Conservation (phyloP, 768 basidiomycete species). For the Macrolepiota dolichaula region DNA sequence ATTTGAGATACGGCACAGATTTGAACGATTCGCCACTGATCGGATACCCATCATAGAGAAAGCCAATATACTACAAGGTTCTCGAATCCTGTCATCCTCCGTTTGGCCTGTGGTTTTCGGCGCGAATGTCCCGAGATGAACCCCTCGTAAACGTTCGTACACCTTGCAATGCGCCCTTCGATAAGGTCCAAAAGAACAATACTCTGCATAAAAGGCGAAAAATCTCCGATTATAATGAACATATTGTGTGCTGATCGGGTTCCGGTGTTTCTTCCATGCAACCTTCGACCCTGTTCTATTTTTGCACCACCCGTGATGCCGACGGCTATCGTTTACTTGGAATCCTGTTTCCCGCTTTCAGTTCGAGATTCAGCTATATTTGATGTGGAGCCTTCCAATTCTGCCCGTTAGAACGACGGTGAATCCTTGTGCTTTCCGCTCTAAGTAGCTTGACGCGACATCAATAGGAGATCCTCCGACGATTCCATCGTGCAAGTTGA, state of each 20-base stretch:
- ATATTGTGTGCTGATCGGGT: background rate
- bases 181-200: background rate
- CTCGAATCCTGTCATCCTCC: too few species aligned
- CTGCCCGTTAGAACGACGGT: background rate
- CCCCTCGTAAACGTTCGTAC: background rate
- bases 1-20: too few species aligned
- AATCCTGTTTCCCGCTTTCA: background rate
- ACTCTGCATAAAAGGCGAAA: background rate
- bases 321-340: background rate
- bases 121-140: background rate
- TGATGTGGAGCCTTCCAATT: background rate
- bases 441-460: background rate
- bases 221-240: background rate
- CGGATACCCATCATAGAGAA: too few species aligned
- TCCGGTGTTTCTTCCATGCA: background rate
- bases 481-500: background rate
- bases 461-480: background rate
- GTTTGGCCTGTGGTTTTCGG: background rate
- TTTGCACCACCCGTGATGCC: background rate
- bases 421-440: background rate
- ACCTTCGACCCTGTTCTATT: constrained; percentile 1
- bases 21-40: too few species aligned
- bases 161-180: background rate
- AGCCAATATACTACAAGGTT: too few species aligned
- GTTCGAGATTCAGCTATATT: background rate